Percentiles rank a stretch among this genome's conserved stretches.
Evolutionary conservation across 2,329 filamentous ascomycete species (phyloP).

Genomic region (Venturia pyrina): DNA sequence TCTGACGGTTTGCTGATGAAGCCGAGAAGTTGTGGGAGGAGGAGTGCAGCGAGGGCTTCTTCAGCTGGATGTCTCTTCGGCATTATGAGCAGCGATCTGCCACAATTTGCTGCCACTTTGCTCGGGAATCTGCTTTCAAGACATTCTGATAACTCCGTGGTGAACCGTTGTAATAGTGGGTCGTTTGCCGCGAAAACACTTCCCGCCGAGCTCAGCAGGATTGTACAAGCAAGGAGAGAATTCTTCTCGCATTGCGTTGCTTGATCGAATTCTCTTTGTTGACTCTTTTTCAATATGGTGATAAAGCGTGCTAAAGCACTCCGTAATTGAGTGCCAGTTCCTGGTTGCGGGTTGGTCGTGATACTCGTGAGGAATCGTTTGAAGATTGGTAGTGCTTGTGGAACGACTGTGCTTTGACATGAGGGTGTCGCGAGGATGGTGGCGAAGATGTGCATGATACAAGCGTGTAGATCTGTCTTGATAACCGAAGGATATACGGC

Average conservation of each 20-base stretch:
- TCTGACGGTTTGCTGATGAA: slow-evolving; percentile 46
- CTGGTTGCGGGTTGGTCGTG: slow-evolving; percentile 31
- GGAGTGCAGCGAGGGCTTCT: slow-evolving; percentile 61
- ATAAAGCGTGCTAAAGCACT: slow-evolving; percentile 77
- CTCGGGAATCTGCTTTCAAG: slow-evolving; percentile 71
- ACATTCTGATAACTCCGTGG: slow-evolving; percentile 77
- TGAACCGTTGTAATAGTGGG: slow-evolving; percentile 60
- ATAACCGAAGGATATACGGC: slow-evolving; percentile 95
- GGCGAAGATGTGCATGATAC: slow-evolving; percentile 92
- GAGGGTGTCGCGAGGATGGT: slow-evolving; percentile 80
- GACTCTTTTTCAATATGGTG: slow-evolving; percentile 64
- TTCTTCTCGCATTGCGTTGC: slow-evolving; percentile 89
- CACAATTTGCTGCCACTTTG: slow-evolving; percentile 83
- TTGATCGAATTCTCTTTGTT: slow-evolving; percentile 65
- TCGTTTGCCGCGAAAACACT: slow-evolving; percentile 67
- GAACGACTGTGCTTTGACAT: slow-evolving; percentile 82
- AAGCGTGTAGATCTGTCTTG: slow-evolving; percentile 90
- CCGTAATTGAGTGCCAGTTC: slow-evolving; percentile 60
- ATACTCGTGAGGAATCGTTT: slow-evolving; percentile 81
- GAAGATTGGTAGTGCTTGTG: slow-evolving; percentile 80
- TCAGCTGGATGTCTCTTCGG: slow-evolving; percentile 45
- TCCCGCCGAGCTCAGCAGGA: slow-evolving; percentile 73
- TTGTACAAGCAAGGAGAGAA: slow-evolving; percentile 74
- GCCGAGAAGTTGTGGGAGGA: slow-evolving; percentile 64
- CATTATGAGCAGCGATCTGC: slow-evolving; percentile 70